phyloP scores from a whole-genome alignment of 257 asterid genomes.

The Capsicum chinense region DNA sequence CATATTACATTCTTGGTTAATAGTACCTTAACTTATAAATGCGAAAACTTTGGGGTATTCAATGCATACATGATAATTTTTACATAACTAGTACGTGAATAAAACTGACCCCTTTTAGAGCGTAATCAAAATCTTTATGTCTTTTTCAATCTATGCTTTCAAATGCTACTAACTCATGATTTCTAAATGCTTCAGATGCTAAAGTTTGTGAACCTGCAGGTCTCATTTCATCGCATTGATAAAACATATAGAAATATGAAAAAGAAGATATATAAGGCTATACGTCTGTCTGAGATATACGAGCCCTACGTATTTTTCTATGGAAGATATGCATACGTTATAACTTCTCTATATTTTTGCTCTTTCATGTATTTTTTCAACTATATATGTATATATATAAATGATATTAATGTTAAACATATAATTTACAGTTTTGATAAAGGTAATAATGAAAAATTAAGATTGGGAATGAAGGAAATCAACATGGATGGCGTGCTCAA shows the following conservation, averaged over 20 bases:
- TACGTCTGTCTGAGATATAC: constrained; percentile 50
- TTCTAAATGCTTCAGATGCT: neutral
- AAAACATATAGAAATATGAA: constrained; percentile 32
- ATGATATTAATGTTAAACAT: neutral
- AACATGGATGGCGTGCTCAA: constrained; percentile 39
- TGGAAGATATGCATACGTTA: constrained; percentile 50
- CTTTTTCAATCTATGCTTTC: too few relatives aligned
- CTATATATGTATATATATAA: too few relatives aligned
- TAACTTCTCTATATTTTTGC: neutral
- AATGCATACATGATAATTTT: too few relatives aligned
- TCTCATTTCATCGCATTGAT: constrained; percentile 43
- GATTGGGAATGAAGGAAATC: constrained; percentile 35
- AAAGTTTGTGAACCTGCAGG: neutral
- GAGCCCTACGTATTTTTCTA: constrained; percentile 53
- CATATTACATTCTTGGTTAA: too few relatives aligned
- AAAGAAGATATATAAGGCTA: constrained; percentile 38
- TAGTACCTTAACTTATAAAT: too few relatives aligned
- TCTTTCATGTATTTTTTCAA: neutral
- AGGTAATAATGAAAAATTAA: constrained; percentile 53
- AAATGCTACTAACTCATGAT: too few relatives aligned
- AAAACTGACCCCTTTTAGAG: too few relatives aligned
- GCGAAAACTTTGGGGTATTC: too few relatives aligned
- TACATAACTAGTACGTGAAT: too few relatives aligned
- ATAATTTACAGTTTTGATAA: constrained; percentile 51
- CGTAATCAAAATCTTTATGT: too few relatives aligned